phyloP scores from a whole-genome alignment of 805 yeast genomes.

The Torulaspora delbrueckii region DNA sequence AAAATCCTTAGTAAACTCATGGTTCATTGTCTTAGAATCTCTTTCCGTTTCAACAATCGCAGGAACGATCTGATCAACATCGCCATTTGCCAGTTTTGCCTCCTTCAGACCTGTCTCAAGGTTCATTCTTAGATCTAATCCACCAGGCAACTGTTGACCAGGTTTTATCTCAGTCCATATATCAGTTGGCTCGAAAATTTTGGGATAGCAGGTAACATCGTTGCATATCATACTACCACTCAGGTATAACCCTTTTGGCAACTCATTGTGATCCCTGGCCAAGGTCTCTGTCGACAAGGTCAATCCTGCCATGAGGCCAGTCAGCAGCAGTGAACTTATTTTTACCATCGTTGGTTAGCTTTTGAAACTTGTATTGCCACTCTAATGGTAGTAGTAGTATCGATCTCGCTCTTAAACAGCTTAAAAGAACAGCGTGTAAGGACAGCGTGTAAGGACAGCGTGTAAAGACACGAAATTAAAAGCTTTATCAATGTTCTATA shows the following conservation, averaged over 20 bases:
- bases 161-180: constrained; percentile 67
- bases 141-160: constrained; percentile 77
- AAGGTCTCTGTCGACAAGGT: not conserved
- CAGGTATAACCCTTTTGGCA: constrained; percentile 12
- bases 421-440: not conserved
- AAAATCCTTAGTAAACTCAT: constrained; percentile 32
- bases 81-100: constrained; percentile 48
- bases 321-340: not conserved
- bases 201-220: constrained; percentile 56
- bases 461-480: not conserved
- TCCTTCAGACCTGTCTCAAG: constrained; percentile 65
- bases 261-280: not conserved
- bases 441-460: constrained; percentile 1
- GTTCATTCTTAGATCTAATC: constrained; percentile 66
- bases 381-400: no score
- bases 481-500: not conserved
- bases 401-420: not conserved
- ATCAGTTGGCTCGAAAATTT: constrained; percentile 53
- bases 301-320: not conserved
- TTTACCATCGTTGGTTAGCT: not conserved
- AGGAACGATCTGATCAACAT: not conserved
- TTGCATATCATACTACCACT: constrained; percentile 28
- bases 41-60: not conserved
- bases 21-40: not conserved
- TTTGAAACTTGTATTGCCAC: no score